Evolutionary conservation across 257 asterid species (phyloP).

Genomic region (Plantago major): DNA sequence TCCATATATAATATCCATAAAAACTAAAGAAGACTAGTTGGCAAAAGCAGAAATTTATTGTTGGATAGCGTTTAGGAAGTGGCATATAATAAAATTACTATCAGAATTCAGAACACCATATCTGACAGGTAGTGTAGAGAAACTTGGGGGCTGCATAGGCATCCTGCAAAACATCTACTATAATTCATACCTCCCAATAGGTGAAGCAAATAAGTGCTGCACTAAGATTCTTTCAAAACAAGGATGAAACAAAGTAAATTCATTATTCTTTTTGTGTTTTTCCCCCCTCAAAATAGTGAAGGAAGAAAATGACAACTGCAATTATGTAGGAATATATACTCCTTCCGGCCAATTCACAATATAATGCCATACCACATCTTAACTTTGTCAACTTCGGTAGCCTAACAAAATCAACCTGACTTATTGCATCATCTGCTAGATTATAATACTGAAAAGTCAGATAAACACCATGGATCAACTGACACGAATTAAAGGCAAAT

Average conservation of each 20-base stretch:
- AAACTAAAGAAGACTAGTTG: too few relatives aligned
- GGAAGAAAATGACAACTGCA: conserved; percentile 12
- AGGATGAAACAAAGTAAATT: conserved; percentile 4
- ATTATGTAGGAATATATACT: background rate
- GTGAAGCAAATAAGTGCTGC: conserved; percentile 5
- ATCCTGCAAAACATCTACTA: conserved; percentile 3
- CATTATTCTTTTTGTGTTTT: background rate
- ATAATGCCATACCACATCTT: conserved; percentile 16
- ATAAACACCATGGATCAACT: conserved; percentile 14
- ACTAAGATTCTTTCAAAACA: background rate
- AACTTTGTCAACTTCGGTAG: conserved; percentile 10
- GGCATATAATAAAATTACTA: background rate
- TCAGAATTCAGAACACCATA: conserved; percentile 1
- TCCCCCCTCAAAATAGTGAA: background rate
- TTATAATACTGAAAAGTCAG: conserved; percentile 8
- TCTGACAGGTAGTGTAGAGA: background rate
- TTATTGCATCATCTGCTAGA: conserved; percentile 5
- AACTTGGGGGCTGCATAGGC: background rate
- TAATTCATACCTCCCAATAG: too few relatives aligned
- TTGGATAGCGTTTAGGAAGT: too few relatives aligned
- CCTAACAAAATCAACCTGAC: conserved; percentile 4
- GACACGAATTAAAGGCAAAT: conserved; percentile 23
- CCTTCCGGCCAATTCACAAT: conserved; percentile 10
- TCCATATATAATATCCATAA: too few relatives aligned
- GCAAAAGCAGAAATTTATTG: too few relatives aligned